Base-by-base conservation (phyloP, 768 basidiomycete species). In the Tricholoma sp. region DNA sequence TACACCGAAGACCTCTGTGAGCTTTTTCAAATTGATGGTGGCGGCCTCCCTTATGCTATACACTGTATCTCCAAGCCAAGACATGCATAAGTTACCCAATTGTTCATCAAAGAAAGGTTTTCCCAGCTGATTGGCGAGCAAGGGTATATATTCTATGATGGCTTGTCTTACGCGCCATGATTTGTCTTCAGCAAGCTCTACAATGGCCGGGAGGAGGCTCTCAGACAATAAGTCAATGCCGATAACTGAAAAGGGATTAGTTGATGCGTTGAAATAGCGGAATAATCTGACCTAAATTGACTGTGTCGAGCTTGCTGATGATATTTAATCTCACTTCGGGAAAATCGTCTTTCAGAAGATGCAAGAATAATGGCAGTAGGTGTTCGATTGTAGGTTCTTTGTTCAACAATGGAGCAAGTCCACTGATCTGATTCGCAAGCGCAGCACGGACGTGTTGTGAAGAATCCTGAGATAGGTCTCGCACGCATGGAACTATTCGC, bases 131-230 rank as follows among this genome's bases (percentile, higher is more conserved):
- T 89, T 94, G 42, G 97, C 95, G 47, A 99, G 88, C 18, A 98
- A 83, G n/a, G 97, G 97, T 64, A 99, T 91, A 75, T 99, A 98
- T 73, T 98, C 97, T 72, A 99, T 99, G 76, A 99, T 98, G 7
- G 97, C 97, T 72, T 99, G 97, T 63, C 97, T 89, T 17, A 99
- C 96, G 29, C 97, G 89, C 97, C 97, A 99, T 58, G 97, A 97
- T 70, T 98, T 99, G 78, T 99, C 97, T 72, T 98, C 96, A 7
- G 97, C 97, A 33, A 99, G 80, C 68, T 98, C 92, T 59, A 98
- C 91, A 61, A 99, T 98, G 36, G 97, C 97, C 8, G 97, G 97
- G 31, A 99, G 83, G 36, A 99, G 87, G 62, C 92, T 95, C 62
- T 95, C 94, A 1, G 94, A 93, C 52, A 99, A 76, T 31, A 94